Evolutionary conservation across 352 stramenopile genomes (phyloP).

Genomic region (Pythium pyrilobum): DNA sequence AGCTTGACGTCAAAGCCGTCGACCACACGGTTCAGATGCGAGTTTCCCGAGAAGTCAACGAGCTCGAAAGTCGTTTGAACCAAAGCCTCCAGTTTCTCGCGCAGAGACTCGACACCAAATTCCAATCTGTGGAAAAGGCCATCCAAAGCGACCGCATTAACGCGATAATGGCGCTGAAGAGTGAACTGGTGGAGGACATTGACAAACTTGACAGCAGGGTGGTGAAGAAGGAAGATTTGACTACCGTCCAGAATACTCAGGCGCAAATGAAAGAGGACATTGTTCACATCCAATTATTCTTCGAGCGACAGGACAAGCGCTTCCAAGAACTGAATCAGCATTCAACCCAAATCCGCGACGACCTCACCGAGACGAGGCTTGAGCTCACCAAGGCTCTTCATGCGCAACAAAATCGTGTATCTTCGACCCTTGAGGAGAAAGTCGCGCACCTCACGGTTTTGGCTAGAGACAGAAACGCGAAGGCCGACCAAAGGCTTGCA

Average conservation of each 20-base stretch:
- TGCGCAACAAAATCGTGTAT: constrained; percentile 38
- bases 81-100: constrained; percentile 52
- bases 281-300: constrained; percentile 37
- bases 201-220: constrained; percentile 40
- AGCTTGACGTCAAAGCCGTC: constrained; percentile 60
- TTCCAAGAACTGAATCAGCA: constrained; percentile 49
- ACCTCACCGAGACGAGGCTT: constrained; percentile 43
- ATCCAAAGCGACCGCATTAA: constrained; percentile 44
- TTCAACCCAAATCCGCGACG: constrained; percentile 38
- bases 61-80: constrained; percentile 58
- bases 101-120: constrained; percentile 70
- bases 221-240: constrained; percentile 46
- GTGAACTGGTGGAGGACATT: constrained; percentile 51
- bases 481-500: constrained; percentile 47
- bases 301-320: constrained; percentile 67
- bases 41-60: constrained; percentile 60
- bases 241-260: constrained; percentile 49
- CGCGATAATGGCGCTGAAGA: constrained; percentile 43
- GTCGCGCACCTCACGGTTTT: constrained; percentile 33
- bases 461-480: constrained; percentile 41
- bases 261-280: constrained; percentile 60
- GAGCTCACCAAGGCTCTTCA: constrained; percentile 56
- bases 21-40: constrained; percentile 62
- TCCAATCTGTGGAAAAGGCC: constrained; percentile 48
- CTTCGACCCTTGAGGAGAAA: constrained; percentile 46